Evolutionary conservation across 257 asterid species (phyloP).

Genomic region (Solanum ossicruentum): DNA sequence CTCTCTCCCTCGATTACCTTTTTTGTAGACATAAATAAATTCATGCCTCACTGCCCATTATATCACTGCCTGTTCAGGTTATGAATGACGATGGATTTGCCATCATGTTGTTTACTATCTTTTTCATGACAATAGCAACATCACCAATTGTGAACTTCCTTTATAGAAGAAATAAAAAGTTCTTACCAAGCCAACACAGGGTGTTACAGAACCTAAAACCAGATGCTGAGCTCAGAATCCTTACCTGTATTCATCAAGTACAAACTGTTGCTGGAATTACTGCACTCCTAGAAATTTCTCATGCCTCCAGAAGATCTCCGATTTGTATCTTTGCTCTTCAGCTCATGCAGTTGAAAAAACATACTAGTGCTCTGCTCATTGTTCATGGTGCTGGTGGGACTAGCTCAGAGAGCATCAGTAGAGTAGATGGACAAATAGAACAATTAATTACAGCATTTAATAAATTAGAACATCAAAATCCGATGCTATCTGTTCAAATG

Average conservation of each 20-base stretch:
- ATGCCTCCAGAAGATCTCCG: slow-evolving; percentile 9
- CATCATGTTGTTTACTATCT: background rate
- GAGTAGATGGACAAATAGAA: slow-evolving; percentile 1
- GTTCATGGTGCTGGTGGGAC: background rate
- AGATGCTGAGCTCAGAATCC: slow-evolving; percentile 7
- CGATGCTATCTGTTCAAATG: background rate
- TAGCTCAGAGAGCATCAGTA: background rate
- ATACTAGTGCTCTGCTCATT: slow-evolving; percentile 6
- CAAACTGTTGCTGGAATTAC: slow-evolving; percentile 8
- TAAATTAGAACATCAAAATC: slow-evolving; percentile 1
- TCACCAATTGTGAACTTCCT: slow-evolving; percentile 8
- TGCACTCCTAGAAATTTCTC: background rate
- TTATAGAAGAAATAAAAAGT: background rate
- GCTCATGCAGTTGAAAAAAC: slow-evolving; percentile 8
- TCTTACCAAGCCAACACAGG: slow-evolving; percentile 8
- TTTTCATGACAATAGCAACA: slow-evolving; percentile 1
- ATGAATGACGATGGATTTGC: background rate
- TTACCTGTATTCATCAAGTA: slow-evolving; percentile 9
- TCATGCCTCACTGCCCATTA: background rate
- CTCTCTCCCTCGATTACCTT: background rate
- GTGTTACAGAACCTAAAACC: slow-evolving; percentile 3
- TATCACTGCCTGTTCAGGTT: background rate
- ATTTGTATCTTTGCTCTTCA: slow-evolving; percentile 7
- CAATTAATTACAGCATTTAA: slow-evolving; percentile 9
- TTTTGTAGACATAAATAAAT: background rate